Conservation (phyloP, 2,329 filamentous ascomycete genomes). For the Neofusicoccum umdonicola region DNA sequence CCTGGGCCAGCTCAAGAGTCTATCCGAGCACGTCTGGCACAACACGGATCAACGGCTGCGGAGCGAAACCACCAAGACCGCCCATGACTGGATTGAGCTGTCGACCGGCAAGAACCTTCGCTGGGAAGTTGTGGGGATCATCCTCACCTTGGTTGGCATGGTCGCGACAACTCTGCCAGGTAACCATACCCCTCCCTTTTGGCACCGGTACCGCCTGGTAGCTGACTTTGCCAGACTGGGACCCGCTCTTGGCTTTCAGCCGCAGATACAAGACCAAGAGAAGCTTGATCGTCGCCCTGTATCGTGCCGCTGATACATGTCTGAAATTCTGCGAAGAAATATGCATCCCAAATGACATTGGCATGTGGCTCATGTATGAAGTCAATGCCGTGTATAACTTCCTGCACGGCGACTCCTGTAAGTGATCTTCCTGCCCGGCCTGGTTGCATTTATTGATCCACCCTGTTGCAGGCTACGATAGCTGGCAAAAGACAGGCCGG, state of each 20-base stretch:
- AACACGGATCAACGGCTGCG: constrained; percentile 40
- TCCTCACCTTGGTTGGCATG: constrained; percentile 38
- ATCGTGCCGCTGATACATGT: constrained; percentile 31
- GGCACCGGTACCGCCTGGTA: too few species aligned
- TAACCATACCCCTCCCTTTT: constrained; percentile 2
- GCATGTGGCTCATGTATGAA: constrained; percentile 35
- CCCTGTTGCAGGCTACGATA: constrained; percentile 25
- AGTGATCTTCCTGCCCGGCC: background rate
- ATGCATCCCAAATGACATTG: constrained; percentile 33
- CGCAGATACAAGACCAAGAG: constrained; percentile 1
- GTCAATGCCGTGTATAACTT: constrained; percentile 27
- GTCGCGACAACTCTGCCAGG: constrained; percentile 29
- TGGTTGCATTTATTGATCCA: background rate
- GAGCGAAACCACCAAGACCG: constrained; percentile 36
- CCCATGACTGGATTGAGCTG: constrained; percentile 37
- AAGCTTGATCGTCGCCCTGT: constrained; percentile 17
- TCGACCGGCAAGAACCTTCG: constrained; percentile 40
- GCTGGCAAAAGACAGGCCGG: constrained; percentile 33
- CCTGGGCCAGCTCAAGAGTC: constrained; percentile 29
- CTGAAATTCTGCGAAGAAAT: constrained; percentile 33
- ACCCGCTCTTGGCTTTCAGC: constrained; percentile 22
- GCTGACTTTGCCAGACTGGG: constrained; percentile 25
- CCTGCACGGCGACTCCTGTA: constrained; percentile 31
- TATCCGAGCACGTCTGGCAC: constrained; percentile 43
- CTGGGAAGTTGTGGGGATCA: constrained; percentile 46